Base-by-base conservation (phyloP, 768 basidiomycete genomes). In the Rhodotorula toruloides region DNA sequence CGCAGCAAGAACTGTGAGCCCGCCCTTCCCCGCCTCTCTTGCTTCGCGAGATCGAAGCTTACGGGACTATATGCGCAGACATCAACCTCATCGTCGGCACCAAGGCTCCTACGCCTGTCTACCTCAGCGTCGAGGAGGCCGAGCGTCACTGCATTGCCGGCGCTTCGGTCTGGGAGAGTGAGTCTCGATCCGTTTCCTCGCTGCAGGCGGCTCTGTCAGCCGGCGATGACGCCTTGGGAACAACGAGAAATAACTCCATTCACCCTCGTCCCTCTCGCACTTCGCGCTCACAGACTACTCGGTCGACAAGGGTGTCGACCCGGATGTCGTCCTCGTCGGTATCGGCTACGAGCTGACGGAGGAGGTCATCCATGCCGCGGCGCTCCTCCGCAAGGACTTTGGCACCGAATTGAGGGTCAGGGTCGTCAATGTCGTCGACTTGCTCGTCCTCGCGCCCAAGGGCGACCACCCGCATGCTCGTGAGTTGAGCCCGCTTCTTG, bases 71-170 rank as follows among this genome's bases (percentile, higher is more conserved):
- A n/a, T 48, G n/a, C 17, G 17, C 25, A 48, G 47, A 61, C 43
- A 79, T 91, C 58, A 91, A 91, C 75, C 77, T 91, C 64, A 88
- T 96, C 82, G 89, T 92, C 42, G 90, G 90, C 32, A 88, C 86
- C 76, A 93, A 71, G 60, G 72, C 66, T 22, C 62, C 63, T 7
- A 86, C 86, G 8, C 84, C 87, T 5, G 84, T 87, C n/a, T 90
- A 87, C 86, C 76, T 91, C 36, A 83, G 81, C 36, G 82, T 84
- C 19, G 87, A 90, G 71, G 88, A 90, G 68, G 88, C 89, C 14
- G 80, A 89, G 61, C 78, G 85, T 82, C 90, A 92, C 79, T 93
- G 91, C 74, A 82, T 89, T 54, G 89, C 89, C 17, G 91, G 91
- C 44, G 87, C 87, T 1, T 89, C 87, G 1, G 82, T 90, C 46